A percentile compares a stretch with the other conserved stretches of the same genome.
These are phyloP conservation scores for Scorias spongiosa DNA, from an alignment of 2,329 filamentous ascomycete species.

Conservation along the genomic window DNA sequence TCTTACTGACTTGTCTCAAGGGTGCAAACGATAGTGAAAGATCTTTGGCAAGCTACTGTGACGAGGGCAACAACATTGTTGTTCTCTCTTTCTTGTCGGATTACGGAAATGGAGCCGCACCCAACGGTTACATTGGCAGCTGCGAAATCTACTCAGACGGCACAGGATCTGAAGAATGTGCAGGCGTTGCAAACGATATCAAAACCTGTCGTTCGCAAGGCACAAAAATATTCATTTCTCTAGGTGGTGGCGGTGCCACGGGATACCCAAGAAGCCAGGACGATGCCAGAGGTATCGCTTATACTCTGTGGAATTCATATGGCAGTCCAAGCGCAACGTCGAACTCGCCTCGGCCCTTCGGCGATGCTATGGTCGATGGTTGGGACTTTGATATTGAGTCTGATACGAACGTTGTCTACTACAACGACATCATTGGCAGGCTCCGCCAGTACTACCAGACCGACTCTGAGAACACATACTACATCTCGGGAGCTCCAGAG, in stretches of 20 bases:
- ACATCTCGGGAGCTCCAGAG: conserved; percentile 35
- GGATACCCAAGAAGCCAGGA: conserved; percentile 27
- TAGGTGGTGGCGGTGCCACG: conserved; percentile 28
- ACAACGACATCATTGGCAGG: conserved; percentile 19
- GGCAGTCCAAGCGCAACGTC: conserved; percentile 22
- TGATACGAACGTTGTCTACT: conserved; percentile 17
- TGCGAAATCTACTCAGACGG: conserved; percentile 5
- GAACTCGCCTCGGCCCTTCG: conserved; percentile 28
- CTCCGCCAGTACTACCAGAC: conserved; percentile 19
- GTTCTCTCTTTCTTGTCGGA: conserved; percentile 2
- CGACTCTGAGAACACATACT: conserved; percentile 24
- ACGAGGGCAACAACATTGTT: conserved; percentile 1
- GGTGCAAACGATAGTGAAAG: background rate
- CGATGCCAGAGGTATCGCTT: conserved; percentile 27
- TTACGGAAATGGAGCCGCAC: conserved; percentile 1
- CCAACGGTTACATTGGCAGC: background rate
- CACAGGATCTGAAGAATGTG: conserved; percentile 16
- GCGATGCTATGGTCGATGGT: conserved; percentile 34
- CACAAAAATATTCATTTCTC: conserved; percentile 31
- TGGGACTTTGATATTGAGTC: conserved; percentile 38
- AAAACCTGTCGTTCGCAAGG: conserved; percentile 27
- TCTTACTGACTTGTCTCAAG: background rate
- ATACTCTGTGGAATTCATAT: conserved; percentile 32
- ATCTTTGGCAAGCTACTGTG: background rate
- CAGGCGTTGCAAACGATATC: conserved; percentile 27